These are phyloP conservation scores for Lactarius psammicola DNA, from an alignment of 768 basidiomycete genomes.

Conservation along the genomic window DNA sequence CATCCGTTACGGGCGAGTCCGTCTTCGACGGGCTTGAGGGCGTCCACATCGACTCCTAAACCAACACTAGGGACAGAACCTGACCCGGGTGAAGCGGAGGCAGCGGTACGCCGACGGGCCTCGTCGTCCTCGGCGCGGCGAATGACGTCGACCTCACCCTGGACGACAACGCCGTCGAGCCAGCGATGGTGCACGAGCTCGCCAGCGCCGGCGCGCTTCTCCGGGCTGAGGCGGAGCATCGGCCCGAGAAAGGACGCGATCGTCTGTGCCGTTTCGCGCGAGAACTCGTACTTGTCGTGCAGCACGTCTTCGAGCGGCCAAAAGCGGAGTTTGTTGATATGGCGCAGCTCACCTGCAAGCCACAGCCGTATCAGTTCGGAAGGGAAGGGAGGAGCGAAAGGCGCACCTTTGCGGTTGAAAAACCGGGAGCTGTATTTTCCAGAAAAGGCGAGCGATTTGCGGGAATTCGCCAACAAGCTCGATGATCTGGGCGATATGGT, in stretches of 20 bases:
- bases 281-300: constrained; percentile 95
- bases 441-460: constrained; percentile 71
- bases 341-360: constrained; percentile 72
- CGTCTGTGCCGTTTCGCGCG: constrained; percentile 73
- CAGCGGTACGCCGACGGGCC: constrained; percentile 32
- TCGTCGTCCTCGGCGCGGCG: constrained; percentile 60
- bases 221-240: constrained; percentile 88
- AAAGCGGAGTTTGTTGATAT: constrained; percentile 90
- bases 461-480: constrained; percentile 93
- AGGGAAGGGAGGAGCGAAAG: background rate
- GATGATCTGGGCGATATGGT: constrained; percentile 97
- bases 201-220: constrained; percentile 83
- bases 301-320: constrained; percentile 83
- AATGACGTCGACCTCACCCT: constrained; percentile 87
- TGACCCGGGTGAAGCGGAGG: background rate
- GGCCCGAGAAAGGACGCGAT: constrained; percentile 81
- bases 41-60: constrained; percentile 45
- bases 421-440: constrained; percentile 95
- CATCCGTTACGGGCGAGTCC: constrained; percentile 30
- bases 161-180: constrained; percentile 81
- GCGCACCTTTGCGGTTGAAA: constrained; percentile 90
- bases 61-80: background rate
- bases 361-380: background rate
- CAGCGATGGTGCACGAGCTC: constrained; percentile 86
- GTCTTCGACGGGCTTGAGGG: constrained; percentile 79